These are phyloP conservation scores for Apiotrichum porosum DNA, from an alignment of 1,284 basidiomycete genomes.

Conservation along the genomic window DNA sequence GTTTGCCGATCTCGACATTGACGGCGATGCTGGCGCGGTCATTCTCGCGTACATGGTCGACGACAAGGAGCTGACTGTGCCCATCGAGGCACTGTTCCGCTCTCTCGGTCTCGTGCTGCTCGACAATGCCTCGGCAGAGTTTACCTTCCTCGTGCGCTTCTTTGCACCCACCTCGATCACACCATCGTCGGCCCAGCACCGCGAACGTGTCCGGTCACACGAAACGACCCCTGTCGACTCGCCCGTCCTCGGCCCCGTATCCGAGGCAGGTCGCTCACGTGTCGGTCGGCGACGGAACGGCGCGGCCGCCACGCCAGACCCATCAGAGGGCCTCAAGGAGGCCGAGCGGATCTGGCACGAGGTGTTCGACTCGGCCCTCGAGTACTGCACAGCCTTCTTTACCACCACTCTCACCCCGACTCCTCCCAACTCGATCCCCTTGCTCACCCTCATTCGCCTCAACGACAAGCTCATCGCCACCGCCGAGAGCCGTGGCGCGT, in stretches of 20 bases:
- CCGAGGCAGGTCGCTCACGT: constrained; percentile 26
- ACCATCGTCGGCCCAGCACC: background rate
- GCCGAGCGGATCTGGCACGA: constrained; percentile 71
- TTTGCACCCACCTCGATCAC: constrained; percentile 52
- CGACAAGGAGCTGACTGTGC: constrained; percentile 76
- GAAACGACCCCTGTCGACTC: constrained; percentile 29
- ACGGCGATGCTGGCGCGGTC: constrained; percentile 62
- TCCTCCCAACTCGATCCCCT: constrained; percentile 63
- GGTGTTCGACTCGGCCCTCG: constrained; percentile 79
- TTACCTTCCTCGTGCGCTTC: constrained; percentile 76
- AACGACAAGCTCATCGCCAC: constrained; percentile 71
- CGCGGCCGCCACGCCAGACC: constrained; percentile 38
- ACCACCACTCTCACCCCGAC: constrained; percentile 36
- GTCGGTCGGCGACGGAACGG: constrained; percentile 1
- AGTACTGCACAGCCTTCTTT: constrained; percentile 59
- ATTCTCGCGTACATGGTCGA: constrained; percentile 81
- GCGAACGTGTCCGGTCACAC: constrained; percentile 6
- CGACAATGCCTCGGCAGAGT: constrained; percentile 88
- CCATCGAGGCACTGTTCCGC: constrained; percentile 73
- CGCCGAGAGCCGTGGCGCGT: constrained; percentile 66
- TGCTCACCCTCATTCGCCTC: constrained; percentile 82
- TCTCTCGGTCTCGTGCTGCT: constrained; percentile 81
- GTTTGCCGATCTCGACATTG: constrained; percentile 59
- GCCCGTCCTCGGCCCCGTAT: constrained; percentile 26
- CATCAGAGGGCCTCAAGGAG: constrained; percentile 47